Percentiles rank a stretch among this genome's conserved stretches.
Evolutionary conservation across 2,329 filamentous ascomycete species (phyloP).

Genomic region (Phyllosticta citriasiana): DNA sequence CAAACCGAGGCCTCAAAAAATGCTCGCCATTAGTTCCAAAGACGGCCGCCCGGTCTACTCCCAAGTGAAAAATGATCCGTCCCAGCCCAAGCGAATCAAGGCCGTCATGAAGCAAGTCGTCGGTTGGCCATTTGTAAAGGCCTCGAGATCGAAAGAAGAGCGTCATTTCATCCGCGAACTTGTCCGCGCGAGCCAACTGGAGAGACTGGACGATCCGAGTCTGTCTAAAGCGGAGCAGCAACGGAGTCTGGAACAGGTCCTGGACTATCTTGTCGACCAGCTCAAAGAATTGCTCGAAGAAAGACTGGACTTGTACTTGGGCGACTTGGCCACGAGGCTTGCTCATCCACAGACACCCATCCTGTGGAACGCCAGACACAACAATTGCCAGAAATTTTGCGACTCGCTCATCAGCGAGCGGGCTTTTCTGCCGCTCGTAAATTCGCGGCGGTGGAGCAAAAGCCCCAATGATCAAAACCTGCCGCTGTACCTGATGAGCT

Average conservation of each 20-base stretch:
- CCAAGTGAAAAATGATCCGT: background rate
- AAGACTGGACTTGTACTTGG: slow-evolving; percentile 19
- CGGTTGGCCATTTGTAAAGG: slow-evolving; percentile 26
- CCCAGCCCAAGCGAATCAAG: slow-evolving; percentile 22
- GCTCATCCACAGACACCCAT: slow-evolving; percentile 8
- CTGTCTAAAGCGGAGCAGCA: background rate
- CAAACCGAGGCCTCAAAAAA: background rate
- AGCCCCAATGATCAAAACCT: too few relatives aligned
- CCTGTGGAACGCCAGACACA: slow-evolving; percentile 23
- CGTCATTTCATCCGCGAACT: slow-evolving; percentile 21
- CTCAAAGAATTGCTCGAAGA: slow-evolving; percentile 16
- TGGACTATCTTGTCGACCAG: background rate
- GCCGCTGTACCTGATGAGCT: slow-evolving; percentile 32
- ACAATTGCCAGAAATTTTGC: slow-evolving; percentile 33
- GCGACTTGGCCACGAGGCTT: background rate
- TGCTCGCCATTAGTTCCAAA: background rate
- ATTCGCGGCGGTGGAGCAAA: background rate
- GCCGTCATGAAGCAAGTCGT: slow-evolving; percentile 34
- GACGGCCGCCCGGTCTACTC: background rate
- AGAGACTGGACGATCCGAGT: background rate
- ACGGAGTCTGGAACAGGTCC: background rate
- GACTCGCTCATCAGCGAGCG: slow-evolving; percentile 24
- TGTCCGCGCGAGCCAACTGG: slow-evolving; percentile 15
- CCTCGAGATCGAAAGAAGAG: slow-evolving; percentile 17
- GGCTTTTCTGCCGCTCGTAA: slow-evolving; percentile 17